Evolutionary conservation across 352 stramenopile species (phyloP).

Genomic region (Aphanomyces invadans): DNA sequence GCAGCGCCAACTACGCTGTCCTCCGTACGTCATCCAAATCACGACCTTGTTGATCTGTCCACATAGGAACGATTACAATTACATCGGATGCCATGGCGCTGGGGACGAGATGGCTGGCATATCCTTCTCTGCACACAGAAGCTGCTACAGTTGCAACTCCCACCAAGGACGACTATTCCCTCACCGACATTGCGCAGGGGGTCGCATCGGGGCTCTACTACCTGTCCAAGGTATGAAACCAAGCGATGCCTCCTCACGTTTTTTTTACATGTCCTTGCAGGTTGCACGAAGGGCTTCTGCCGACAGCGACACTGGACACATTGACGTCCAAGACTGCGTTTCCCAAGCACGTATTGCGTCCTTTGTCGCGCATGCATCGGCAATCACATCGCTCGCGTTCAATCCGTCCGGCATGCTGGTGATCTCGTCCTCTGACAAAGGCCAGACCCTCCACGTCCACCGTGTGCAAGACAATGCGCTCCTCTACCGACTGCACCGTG

Average conservation of each 20-base stretch:
- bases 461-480: slow-evolving; percentile 49
- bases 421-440: slow-evolving; percentile 72
- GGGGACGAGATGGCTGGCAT: slow-evolving; percentile 25
- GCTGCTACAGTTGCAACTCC: not conserved
- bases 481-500: slow-evolving; percentile 80
- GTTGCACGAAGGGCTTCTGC: slow-evolving; percentile 16
- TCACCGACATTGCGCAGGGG: slow-evolving; percentile 68
- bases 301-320: slow-evolving; percentile 40
- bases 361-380: slow-evolving; percentile 68
- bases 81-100: slow-evolving; percentile 24
- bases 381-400: slow-evolving; percentile 64
- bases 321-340: slow-evolving; percentile 59
- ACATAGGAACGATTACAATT: slow-evolving; percentile 10
- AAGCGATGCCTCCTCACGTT: slow-evolving; percentile 27
- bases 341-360: slow-evolving; percentile 54
- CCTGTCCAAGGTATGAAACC: slow-evolving; percentile 55
- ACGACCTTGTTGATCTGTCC: not conserved
- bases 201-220: slow-evolving; percentile 83
- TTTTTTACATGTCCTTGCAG: slow-evolving; percentile 7
- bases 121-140: not conserved
- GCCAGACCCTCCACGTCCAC: slow-evolving; percentile 82
- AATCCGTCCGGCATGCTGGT: slow-evolving; percentile 69
- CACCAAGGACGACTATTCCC: slow-evolving; percentile 22
- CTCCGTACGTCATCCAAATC: not conserved
- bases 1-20: not conserved